Conservation (phyloP, 2,329 filamentous ascomycete species). For the Periconia digitata region DNA sequence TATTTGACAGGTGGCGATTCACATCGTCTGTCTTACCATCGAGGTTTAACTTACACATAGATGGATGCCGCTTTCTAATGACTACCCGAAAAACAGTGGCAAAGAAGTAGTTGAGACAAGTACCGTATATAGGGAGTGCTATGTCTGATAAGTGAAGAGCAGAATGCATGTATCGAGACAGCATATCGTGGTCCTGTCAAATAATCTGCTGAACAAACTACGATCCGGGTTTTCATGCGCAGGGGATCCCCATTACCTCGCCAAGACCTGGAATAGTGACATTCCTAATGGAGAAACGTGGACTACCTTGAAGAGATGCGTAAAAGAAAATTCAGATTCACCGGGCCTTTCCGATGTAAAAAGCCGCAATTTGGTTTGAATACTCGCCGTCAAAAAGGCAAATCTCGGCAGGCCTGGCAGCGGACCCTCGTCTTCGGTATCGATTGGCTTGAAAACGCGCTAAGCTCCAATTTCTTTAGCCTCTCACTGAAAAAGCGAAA, state of each 20-base stretch:
- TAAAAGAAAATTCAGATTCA: neutral
- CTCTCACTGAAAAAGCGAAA: slow-evolving; percentile 12
- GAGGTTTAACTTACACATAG: no score
- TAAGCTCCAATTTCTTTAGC: slow-evolving; percentile 14
- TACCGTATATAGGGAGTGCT: no score
- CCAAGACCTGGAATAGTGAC: neutral
- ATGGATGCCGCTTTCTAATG: no score
- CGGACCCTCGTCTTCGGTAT: slow-evolving; percentile 8
- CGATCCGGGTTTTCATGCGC: no score
- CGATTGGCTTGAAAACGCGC: slow-evolving; percentile 15
- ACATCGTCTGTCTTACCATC: neutral
- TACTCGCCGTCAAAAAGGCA: neutral
- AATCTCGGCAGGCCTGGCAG: neutral
- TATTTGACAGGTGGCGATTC: neutral
- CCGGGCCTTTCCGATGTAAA: neutral
- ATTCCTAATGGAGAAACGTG: neutral
- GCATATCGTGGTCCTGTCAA: no score
- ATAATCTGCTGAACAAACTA: no score
- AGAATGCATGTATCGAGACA: no score
- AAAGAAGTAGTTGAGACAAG: no score
- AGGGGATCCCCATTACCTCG: no score
- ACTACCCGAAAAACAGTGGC: no score
- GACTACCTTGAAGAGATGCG: neutral
- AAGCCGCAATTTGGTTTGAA: neutral
- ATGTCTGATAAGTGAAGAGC: no score